A percentile compares a stretch with the other conserved stretches of the same genome.
These are phyloP conservation scores for Oldenlandia corymbosa DNA, from an alignment of 257 asterid species.

Conservation along the genomic window DNA sequence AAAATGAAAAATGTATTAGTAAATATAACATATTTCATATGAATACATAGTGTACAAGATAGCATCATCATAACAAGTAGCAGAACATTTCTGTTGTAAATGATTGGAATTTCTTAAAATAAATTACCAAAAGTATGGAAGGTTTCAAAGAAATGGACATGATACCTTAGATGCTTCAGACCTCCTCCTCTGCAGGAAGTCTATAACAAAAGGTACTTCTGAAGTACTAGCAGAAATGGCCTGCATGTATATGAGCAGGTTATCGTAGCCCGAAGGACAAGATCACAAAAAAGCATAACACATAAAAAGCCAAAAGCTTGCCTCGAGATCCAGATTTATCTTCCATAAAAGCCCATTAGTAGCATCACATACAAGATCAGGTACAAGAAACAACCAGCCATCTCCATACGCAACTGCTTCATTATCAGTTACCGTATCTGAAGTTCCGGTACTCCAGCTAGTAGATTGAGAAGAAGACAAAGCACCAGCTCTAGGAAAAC, in stretches of 20 bases:
- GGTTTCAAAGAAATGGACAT: slow-evolving; percentile 3
- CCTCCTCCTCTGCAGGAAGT: slow-evolving; percentile 88
- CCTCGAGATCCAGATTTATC: slow-evolving; percentile 85
- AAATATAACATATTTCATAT: background rate
- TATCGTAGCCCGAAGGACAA: slow-evolving; percentile 20
- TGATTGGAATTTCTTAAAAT: background rate
- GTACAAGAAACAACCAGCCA: slow-evolving; percentile 78
- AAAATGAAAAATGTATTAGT: slow-evolving; percentile 22
- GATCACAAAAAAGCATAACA: slow-evolving; percentile 13
- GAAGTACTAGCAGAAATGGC: slow-evolving; percentile 92
- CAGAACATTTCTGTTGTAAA: background rate
- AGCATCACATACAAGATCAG: slow-evolving; percentile 81
- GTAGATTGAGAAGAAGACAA: slow-evolving; percentile 45
- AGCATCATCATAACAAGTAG: background rate
- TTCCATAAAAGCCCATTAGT: slow-evolving; percentile 75
- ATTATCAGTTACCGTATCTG: slow-evolving; percentile 35
- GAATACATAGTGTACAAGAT: background rate
- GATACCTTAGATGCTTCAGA: slow-evolving; percentile 80
- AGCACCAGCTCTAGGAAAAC: slow-evolving; percentile 43
- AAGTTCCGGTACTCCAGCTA: slow-evolving; percentile 32
- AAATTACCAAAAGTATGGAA: background rate
- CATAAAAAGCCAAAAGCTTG: slow-evolving; percentile 30
- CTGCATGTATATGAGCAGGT: slow-evolving; percentile 36
- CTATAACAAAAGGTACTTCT: slow-evolving; percentile 67
- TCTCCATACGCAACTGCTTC: slow-evolving; percentile 64